Percentiles rank a stretch among this genome's conserved stretches.
Conservation (phyloP, 2,329 filamentous ascomycete species). For the Apiospora kogelbergensis region DNA sequence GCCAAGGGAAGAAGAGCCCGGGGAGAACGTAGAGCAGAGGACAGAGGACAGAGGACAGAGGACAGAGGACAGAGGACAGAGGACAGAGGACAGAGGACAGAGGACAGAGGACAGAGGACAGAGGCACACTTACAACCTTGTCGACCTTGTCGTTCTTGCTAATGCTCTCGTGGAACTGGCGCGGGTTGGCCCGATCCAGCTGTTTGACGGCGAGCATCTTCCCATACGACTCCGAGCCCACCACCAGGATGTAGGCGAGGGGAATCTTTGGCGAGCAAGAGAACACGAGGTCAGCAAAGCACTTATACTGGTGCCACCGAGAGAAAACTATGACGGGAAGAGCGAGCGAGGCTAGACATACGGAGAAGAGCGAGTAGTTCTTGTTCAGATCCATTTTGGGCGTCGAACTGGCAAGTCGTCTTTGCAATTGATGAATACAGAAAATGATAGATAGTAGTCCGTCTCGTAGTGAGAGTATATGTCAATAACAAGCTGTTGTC, state of each 20-base stretch:
- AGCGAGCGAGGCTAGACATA: background rate
- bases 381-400: slow-evolving; percentile 8
- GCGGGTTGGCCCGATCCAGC: background rate
- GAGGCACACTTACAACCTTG: slow-evolving; percentile 1
- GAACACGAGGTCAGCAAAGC: background rate
- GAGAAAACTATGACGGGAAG: background rate
- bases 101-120: background rate
- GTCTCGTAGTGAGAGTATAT: no score
- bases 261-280: background rate
- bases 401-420: background rate
- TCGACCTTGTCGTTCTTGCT: background rate
- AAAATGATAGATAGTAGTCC: background rate
- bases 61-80: no score
- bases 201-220: background rate
- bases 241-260: background rate
- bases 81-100: no score
- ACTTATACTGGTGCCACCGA: background rate
- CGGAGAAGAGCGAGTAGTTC: slow-evolving; percentile 11
- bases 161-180: slow-evolving; percentile 1
- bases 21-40: no score
- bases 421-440: background rate
- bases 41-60: no score
- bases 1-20: no score
- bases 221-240: background rate
- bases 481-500: no score